phyloP scores from a whole-genome alignment of 2,329 filamentous ascomycete genomes.

The Boeremia exigua region DNA sequence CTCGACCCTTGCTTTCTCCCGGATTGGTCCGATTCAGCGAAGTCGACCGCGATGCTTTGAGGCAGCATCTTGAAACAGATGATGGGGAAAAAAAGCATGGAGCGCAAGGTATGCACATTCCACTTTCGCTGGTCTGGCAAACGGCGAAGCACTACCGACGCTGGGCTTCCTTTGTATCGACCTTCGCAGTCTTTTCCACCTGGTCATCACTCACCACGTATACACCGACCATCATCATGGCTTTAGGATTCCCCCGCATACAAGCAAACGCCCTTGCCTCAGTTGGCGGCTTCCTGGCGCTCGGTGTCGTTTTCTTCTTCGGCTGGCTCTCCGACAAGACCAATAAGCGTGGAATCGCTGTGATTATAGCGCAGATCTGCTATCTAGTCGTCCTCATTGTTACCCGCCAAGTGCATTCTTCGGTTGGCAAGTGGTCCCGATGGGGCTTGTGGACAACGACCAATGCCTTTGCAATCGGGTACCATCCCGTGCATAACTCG shows the following conservation, averaged over 20 bases:
- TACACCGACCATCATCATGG: constrained; percentile 53
- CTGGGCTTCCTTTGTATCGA: constrained; percentile 56
- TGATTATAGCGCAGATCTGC: constrained; percentile 54
- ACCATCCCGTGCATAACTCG: constrained; percentile 61
- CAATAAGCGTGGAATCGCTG: constrained; percentile 52
- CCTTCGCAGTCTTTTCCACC: constrained; percentile 59
- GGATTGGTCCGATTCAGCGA: constrained; percentile 50
- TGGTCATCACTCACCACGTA: constrained; percentile 62
- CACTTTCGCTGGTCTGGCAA: constrained; percentile 50
- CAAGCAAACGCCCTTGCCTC: constrained; percentile 57
- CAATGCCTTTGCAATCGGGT: constrained; percentile 60
- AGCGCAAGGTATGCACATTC: constrained; percentile 48
- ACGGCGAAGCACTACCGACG: constrained; percentile 55
- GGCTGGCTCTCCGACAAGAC: constrained; percentile 57
- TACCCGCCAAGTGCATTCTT: constrained; percentile 50
- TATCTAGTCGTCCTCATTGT: constrained; percentile 56
- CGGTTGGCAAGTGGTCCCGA: constrained; percentile 56
- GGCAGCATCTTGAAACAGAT: constrained; percentile 45
- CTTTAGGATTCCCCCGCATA: constrained; percentile 55
- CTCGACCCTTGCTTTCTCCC: constrained; percentile 48
- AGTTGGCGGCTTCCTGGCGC: constrained; percentile 51
- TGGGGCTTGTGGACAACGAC: constrained; percentile 61
- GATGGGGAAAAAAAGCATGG: constrained; percentile 41
- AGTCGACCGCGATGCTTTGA: constrained; percentile 44
- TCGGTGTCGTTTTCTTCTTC: constrained; percentile 57